Evolutionary conservation across 192 early-diverging fungal genomes (phyloP).

Genomic region (Geranomyces variabilis): DNA sequence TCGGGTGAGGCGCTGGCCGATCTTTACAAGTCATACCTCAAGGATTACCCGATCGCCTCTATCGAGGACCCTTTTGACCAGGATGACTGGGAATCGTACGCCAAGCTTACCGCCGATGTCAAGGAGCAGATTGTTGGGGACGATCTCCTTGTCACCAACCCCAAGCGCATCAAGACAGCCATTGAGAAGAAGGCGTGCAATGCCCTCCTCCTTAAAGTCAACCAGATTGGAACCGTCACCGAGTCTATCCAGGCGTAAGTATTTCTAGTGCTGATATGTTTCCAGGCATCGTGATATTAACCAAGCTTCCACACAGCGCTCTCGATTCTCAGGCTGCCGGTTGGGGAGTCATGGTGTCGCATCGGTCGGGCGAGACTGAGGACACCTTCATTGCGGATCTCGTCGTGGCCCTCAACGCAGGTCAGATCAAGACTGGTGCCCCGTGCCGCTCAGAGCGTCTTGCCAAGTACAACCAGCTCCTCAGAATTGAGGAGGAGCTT

Average conservation of each 20-base stretch:
- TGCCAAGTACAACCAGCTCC: slow-evolving; percentile 99
- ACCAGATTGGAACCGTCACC: slow-evolving; percentile 97
- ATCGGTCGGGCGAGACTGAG: slow-evolving; percentile 98
- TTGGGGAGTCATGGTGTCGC: slow-evolving; percentile 99
- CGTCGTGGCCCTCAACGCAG: slow-evolving; percentile 87
- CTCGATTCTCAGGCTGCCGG: slow-evolving; percentile 77
- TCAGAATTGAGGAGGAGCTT: slow-evolving; percentile 97
- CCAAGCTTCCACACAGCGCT: slow-evolving; percentile 47
- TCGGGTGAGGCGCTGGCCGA: slow-evolving; percentile 78
- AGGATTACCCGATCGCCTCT: slow-evolving; percentile 89
- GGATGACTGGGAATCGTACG: slow-evolving; percentile 96
- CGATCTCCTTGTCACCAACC: slow-evolving; percentile 99
- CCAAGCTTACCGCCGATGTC: slow-evolving; percentile 66
- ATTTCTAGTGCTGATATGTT: no score
- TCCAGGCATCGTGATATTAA: no score
- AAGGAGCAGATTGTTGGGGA: slow-evolving; percentile 93
- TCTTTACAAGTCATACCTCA: slow-evolving; percentile 81
- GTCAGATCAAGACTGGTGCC: slow-evolving; percentile 99
- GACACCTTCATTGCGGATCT: slow-evolving; percentile 96
- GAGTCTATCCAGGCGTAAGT: slow-evolving; percentile 82
- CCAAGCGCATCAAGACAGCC: slow-evolving; percentile 80
- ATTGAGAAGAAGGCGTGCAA: slow-evolving; percentile 95
- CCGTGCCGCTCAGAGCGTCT: slow-evolving; percentile 96
- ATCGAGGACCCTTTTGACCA: slow-evolving; percentile 99
- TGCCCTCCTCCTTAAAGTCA: slow-evolving; percentile 95